Evolutionary conservation across 257 asterid species (phyloP).

Genomic region (Rauvolfia tetraphylla): DNA sequence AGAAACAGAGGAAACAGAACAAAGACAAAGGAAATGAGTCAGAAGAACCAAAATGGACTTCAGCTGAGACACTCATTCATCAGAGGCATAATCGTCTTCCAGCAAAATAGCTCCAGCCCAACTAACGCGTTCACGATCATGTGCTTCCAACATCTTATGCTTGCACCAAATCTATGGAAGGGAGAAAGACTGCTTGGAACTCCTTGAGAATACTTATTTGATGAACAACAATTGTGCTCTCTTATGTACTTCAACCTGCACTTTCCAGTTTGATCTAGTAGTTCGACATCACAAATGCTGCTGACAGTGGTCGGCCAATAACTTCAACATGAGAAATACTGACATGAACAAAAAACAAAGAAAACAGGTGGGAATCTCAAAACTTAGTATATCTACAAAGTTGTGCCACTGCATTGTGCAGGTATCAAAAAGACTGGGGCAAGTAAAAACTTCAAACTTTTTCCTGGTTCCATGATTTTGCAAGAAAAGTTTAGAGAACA

Average conservation of each 20-base stretch:
- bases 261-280: conserved; percentile 43
- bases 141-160: conserved; percentile 62
- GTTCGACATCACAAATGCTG: conserved; percentile 55
- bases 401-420: no score
- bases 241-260: conserved; percentile 50
- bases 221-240: conserved; percentile 14
- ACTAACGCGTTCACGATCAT: conserved; percentile 41
- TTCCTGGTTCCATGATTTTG: neutral
- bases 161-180: conserved; percentile 41
- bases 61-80: conserved; percentile 30
- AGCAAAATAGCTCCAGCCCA: conserved; percentile 32
- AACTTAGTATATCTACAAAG: no score
- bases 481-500: neutral
- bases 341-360: conserved; percentile 10
- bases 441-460: neutral
- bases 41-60: neutral
- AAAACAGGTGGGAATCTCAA: neutral
- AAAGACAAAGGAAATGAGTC: neutral
- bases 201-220: conserved; percentile 18
- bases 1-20: neutral
- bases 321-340: conserved; percentile 62
- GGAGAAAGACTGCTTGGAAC: conserved; percentile 38
- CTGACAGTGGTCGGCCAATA: conserved; percentile 57
- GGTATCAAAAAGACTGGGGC: neutral
- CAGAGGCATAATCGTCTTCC: conserved; percentile 30